Evolutionary conservation across 441 rosid genomes (phyloP), one percentile per base, ranked within the genome.

Genomic region (Euphorbia schlechtendalii): DNA sequence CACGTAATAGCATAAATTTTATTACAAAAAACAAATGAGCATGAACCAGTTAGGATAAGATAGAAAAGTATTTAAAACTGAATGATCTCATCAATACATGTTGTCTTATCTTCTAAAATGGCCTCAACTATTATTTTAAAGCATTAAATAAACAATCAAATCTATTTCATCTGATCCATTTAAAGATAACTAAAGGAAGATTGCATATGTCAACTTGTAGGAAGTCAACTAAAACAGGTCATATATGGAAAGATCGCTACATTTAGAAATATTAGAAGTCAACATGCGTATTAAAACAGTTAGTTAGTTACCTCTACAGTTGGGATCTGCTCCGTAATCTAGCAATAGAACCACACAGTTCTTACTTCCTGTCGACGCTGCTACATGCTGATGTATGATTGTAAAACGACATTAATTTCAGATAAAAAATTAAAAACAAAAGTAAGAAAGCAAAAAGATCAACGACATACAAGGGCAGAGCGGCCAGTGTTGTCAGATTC

Each of bases 291-390:
- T n/a, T n/a, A 27, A 27, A 27, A 40, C 8, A 12, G n/a, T n/a
- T n/a, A 15, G 45, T 1, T 40, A 40, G 14, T 40, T 40, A 87
- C 96, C 94, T 87, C 69, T 79, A 66, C 79, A 71, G 51, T 87
- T 87, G 18, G 84, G 85, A 79, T 81, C 74, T n/a, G 84, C 92
- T 5, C 70, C 75, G 36, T 76, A 73, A 54, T 84, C 90, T 59
- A 89, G 77, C 6, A 89, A 83, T 45, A 75, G 83, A 61, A 80
- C 81, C 43, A 83, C 92, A 34, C 92, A 85, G 43, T 84, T 78
- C 51, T 85, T 9, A 17, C 9, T 43, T 11, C 95, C 95, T 61
- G n/a, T n/a, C n/a, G n/a, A n/a, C n/a, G n/a, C 85, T 69, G 92
- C 85, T 59, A 85, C 83, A 69, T 89, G 95, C 95, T 89, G 69